phyloP scores from a whole-genome alignment of 768 basidiomycete genomes.

The Calvatia gigantea region DNA sequence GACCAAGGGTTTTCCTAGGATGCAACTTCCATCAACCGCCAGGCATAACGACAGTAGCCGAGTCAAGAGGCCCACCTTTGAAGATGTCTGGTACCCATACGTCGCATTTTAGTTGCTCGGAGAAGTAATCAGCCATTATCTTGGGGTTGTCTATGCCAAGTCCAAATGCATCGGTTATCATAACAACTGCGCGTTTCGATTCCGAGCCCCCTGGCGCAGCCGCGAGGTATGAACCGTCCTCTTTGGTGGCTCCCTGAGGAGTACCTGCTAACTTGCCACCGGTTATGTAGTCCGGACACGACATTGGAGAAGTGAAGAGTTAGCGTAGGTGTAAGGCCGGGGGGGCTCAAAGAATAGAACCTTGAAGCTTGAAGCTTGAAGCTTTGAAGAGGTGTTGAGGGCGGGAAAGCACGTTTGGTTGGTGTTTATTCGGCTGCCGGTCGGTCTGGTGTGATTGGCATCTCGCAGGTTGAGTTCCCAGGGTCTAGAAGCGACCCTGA shows the following conservation, averaged over 20 bases:
- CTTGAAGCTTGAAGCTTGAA: neutral
- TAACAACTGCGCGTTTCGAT: slow-evolving; percentile 38
- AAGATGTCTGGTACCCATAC: slow-evolving; percentile 66
- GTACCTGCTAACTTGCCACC: slow-evolving; percentile 42
- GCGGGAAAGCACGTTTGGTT: neutral
- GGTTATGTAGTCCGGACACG: slow-evolving; percentile 40
- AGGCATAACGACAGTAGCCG: neutral
- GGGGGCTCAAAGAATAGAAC: neutral
- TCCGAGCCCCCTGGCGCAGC: slow-evolving; percentile 20
- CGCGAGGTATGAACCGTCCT: slow-evolving; percentile 39
- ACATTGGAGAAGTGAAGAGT: slow-evolving; percentile 19
- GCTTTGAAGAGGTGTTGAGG: neutral
- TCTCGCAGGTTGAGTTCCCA: neutral
- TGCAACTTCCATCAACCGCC: neutral
- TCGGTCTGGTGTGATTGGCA: neutral
- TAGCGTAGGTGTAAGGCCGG: neutral
- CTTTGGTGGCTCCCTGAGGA: slow-evolving; percentile 35
- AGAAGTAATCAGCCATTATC: slow-evolving; percentile 53
- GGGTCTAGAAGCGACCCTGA: neutral
- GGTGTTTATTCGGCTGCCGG: neutral
- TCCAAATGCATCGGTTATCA: slow-evolving; percentile 58
- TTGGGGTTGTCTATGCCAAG: slow-evolving; percentile 49
- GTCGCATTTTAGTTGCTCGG: slow-evolving; percentile 47
- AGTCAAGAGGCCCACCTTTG: slow-evolving; percentile 48
- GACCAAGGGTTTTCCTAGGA: slow-evolving; percentile 29